Evolutionary conservation across 2,329 filamentous ascomycete genomes (phyloP), one percentile per base, ranked within the genome.

Genomic region (Botryotinia calthae): DNA sequence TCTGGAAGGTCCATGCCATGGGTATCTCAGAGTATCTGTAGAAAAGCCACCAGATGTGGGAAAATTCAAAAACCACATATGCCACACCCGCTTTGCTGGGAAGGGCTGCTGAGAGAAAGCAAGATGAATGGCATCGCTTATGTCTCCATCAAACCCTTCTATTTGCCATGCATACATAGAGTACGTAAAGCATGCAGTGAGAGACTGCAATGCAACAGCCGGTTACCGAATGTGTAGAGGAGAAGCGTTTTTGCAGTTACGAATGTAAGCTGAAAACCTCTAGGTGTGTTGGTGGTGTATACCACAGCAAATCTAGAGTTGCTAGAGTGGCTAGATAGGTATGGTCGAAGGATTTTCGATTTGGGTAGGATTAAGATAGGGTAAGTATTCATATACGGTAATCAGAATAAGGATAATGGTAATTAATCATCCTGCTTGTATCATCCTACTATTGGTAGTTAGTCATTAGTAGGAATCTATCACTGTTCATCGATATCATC

Each of bases 81-180:
- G 64, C 64, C 64, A 67, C 64, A 67, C 18, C 64, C 64, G 64
- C 64, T 67, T 67, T 42, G 64, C 64, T 67, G 64, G 64, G 25
- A 42, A 56, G 64, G 48, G 63, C 44, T 51, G 44, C 20, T 22
- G 28, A 65, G 31, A 63, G 48, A 28, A 67, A 10, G 48, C 34
- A 14, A 4, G 46, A 54, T 54, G 64, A 46, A 56, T 67, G 48
- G 64, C 18, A 67, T 67, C 48, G 64, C 34, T 67, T 67, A 67
- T 31, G 31, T 22, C 64, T 67, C 64, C 64, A 56, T 6, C 34
- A 42, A 28, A 56, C 34, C 64, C 48, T 42, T 42, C 46, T 54
- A 28, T 54, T 16, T 67, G 54, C 31, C 16, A 12, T 18, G n/a
- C 31, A 31, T 54, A 40, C n/a, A 31, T 28, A 44, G 18, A 34